A percentile compares a stretch with the other conserved stretches of the same genome.
Conservation (phyloP, 2,329 filamentous ascomycete species). For the Neodidymelliopsis sp. region DNA sequence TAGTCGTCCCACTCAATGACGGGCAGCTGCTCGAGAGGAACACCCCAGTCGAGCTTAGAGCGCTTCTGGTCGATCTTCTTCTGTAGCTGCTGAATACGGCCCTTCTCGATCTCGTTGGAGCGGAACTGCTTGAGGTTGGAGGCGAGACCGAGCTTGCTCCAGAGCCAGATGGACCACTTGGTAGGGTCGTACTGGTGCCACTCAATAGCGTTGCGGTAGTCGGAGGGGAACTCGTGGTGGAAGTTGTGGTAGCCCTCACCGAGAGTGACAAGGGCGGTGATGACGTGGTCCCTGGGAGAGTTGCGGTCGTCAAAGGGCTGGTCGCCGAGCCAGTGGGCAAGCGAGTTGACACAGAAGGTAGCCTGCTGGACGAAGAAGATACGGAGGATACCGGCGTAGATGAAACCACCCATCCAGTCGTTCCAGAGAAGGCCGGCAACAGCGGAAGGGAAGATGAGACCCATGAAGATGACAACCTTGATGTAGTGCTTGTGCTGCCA, state of each 20-base stretch:
- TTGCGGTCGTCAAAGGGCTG: conserved; percentile 56
- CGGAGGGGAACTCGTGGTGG: conserved; percentile 55
- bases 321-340: conserved; percentile 61
- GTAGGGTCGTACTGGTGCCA: conserved; percentile 55
- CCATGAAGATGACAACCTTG: conserved; percentile 58
- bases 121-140: conserved; percentile 55
- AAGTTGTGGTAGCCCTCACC: conserved; percentile 57
- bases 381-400: conserved; percentile 61
- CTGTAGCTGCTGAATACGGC: conserved; percentile 53
- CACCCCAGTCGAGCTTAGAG: conserved; percentile 53
- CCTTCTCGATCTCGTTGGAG: conserved; percentile 55
- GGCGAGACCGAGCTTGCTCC: conserved; percentile 54
- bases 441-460: conserved; percentile 57
- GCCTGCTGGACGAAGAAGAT: conserved; percentile 63
- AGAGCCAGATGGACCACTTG: conserved; percentile 55
- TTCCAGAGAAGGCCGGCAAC: conserved; percentile 58
- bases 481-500: conserved; percentile 60
- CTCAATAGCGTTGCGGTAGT: conserved; percentile 54
- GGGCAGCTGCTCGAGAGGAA: conserved; percentile 53
- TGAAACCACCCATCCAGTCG: conserved; percentile 59
- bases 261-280: conserved; percentile 54
- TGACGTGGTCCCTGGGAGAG: conserved; percentile 53
- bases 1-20: conserved; percentile 56
- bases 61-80: conserved; percentile 57
- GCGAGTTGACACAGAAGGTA: conserved; percentile 63